phyloP scores from a whole-genome alignment of 2,329 filamentous ascomycete species.

The Tolypocladium cylindrosporum region DNA sequence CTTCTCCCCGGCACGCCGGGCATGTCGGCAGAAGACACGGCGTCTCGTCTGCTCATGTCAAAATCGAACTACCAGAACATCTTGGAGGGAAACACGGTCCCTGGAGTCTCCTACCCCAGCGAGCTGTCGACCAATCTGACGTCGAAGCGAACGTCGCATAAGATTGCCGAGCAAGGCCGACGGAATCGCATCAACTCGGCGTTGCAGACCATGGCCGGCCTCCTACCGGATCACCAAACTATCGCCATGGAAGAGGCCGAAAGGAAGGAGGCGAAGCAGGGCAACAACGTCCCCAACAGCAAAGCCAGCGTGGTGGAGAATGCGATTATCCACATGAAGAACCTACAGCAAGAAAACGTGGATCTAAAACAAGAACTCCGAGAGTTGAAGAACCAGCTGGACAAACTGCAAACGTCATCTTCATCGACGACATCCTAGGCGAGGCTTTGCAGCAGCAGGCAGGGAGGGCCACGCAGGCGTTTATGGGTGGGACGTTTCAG shows the following conservation, averaged over 20 bases:
- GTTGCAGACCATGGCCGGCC: conserved; percentile 77
- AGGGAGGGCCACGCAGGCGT: background rate
- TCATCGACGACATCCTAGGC: background rate
- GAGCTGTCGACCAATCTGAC: conserved; percentile 88
- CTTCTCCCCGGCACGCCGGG: conserved; percentile 56
- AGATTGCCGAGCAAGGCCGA: conserved; percentile 92
- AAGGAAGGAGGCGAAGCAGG: conserved; percentile 36
- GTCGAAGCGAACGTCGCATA: conserved; percentile 94
- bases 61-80: conserved; percentile 99
- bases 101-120: conserved; percentile 82
- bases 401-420: conserved; percentile 12
- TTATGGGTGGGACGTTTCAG: too few relatives aligned
- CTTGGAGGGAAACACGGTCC: conserved; percentile 81
- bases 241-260: conserved; percentile 33
- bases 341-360: conserved; percentile 64
- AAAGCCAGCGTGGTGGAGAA: conserved; percentile 97
- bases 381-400: conserved; percentile 20
- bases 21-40: conserved; percentile 46
- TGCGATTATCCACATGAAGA: conserved; percentile 91
- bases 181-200: conserved; percentile 93
- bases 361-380: conserved; percentile 53
- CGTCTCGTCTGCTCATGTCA: conserved; percentile 70
- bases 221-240: conserved; percentile 56
- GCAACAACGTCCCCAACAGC: conserved; percentile 57
- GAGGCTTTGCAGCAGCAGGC: background rate